phyloP scores from a whole-genome alignment of 345 rosid genomes.

The Populus euphratica region DNA sequence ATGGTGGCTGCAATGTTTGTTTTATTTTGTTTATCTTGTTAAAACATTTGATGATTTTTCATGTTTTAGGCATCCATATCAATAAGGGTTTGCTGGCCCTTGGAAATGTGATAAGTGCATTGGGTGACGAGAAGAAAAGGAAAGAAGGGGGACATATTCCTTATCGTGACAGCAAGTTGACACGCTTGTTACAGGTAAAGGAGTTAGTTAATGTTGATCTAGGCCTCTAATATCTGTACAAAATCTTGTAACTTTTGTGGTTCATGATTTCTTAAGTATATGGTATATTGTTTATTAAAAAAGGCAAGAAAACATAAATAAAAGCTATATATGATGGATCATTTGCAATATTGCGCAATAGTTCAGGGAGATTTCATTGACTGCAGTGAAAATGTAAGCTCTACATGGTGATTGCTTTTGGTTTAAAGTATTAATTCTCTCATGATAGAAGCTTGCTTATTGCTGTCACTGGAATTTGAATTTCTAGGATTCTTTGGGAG shows the following conservation, averaged over 20 bases:
- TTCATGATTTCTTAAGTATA: background rate
- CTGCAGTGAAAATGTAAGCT: background rate
- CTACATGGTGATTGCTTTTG: background rate
- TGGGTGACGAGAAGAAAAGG: constrained; percentile 92
- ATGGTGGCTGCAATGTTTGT: background rate
- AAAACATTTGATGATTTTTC: constrained; percentile 2
- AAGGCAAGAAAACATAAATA: background rate
- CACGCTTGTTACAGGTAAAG: constrained; percentile 84
- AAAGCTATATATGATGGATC: background rate
- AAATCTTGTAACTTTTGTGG: background rate
- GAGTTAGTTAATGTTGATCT: background rate
- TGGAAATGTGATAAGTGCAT: constrained; percentile 92
- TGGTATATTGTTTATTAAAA: background rate
- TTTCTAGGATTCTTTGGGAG: constrained; percentile 89
- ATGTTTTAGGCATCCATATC: constrained; percentile 70
- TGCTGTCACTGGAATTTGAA: constrained; percentile 12
- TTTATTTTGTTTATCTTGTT: background rate
- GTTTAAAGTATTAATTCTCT: background rate
- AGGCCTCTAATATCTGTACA: background rate
- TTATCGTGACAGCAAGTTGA: constrained; percentile 98
- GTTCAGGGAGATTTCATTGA: background rate
- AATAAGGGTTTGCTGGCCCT: constrained; percentile 92
- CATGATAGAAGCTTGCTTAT: background rate
- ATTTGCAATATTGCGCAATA: no score
- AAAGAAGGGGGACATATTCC: constrained; percentile 98